phyloP scores from a whole-genome alignment of 1,284 basidiomycete genomes.

The Veloporphyrellus conicus region DNA sequence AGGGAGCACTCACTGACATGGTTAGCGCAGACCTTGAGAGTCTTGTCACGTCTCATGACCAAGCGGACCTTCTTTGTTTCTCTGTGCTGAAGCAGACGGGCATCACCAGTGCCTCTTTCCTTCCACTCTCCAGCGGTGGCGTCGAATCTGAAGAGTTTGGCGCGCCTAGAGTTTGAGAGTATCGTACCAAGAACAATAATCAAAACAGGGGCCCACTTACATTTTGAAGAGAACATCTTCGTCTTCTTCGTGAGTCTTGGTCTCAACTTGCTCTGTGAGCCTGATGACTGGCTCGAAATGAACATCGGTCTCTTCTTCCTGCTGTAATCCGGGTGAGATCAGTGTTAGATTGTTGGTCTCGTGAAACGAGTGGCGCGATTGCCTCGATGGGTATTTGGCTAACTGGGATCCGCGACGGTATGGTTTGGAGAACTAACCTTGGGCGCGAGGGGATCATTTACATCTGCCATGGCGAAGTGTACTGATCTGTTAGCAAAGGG shows the following conservation, averaged over 20 bases:
- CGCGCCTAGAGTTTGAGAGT: constrained; percentile 61
- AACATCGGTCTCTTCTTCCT: constrained; percentile 84
- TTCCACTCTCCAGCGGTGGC: constrained; percentile 87
- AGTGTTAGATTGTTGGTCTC: constrained; percentile 21
- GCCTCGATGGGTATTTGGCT: constrained; percentile 20
- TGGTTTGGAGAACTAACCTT: constrained; percentile 45
- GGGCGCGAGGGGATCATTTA: constrained; percentile 61
- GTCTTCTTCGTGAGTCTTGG: constrained; percentile 94
- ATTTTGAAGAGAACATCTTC: constrained; percentile 95
- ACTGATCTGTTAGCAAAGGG: constrained; percentile 28
- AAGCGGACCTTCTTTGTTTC: constrained; percentile 88
- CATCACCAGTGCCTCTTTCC: constrained; percentile 91
- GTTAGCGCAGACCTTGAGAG: constrained; percentile 99
- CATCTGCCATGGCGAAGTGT: constrained; percentile 53
- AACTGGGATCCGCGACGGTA: constrained; percentile 2
- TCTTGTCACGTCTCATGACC: constrained; percentile 99
- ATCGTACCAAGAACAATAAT: constrained; percentile 13
- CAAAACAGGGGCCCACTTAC: constrained; percentile 48
- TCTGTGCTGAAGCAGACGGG: constrained; percentile 85
- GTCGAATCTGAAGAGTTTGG: constrained; percentile 98
- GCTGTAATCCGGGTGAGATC: constrained; percentile 31
- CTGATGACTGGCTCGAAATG: constrained; percentile 97
- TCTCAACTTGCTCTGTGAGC: constrained; percentile 94
- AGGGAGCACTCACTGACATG: constrained; percentile 73
- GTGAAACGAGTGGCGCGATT: constrained; percentile 31